Conservation (phyloP, 306 rosid species). For the Pterocarpus santalinus region DNA sequence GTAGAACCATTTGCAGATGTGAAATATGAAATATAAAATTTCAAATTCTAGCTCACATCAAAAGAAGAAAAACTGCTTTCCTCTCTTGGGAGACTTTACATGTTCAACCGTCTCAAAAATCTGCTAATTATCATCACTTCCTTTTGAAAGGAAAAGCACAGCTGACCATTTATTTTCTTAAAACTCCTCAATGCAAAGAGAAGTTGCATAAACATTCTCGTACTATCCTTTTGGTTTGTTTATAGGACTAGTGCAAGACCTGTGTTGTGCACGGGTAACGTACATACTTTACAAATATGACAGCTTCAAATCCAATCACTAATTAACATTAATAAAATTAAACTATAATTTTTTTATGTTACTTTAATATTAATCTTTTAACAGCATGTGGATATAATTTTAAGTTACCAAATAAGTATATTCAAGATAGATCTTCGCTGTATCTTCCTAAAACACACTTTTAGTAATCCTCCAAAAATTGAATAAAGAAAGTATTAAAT, state of each 20-base stretch:
- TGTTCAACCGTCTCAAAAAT: constrained; percentile 5
- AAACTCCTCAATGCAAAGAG: constrained; percentile 3
- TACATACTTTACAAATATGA: too few species aligned
- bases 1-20: not conserved
- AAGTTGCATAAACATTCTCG: not conserved
- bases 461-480: too few species aligned
- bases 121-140: not conserved
- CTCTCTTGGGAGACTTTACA: constrained; percentile 3
- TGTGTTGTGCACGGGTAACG: too few species aligned
- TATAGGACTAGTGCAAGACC: not conserved
- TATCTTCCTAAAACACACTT: too few species aligned
- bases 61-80: constrained; percentile 13
- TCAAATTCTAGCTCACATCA: not conserved
- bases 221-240: not conserved
- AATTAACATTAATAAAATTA: too few species aligned
- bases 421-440: too few species aligned
- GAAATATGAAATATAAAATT: not conserved
- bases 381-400: too few species aligned
- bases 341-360: too few species aligned
- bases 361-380: too few species aligned
- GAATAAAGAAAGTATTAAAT: too few species aligned
- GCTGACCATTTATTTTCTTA: not conserved
- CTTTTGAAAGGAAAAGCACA: constrained; percentile 11
- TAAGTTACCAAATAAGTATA: too few species aligned
- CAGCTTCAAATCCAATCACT: too few species aligned